These are phyloP conservation scores for Arbutus unedo DNA, from an alignment of 148 eudicot genomes.

Conservation along the genomic window DNA sequence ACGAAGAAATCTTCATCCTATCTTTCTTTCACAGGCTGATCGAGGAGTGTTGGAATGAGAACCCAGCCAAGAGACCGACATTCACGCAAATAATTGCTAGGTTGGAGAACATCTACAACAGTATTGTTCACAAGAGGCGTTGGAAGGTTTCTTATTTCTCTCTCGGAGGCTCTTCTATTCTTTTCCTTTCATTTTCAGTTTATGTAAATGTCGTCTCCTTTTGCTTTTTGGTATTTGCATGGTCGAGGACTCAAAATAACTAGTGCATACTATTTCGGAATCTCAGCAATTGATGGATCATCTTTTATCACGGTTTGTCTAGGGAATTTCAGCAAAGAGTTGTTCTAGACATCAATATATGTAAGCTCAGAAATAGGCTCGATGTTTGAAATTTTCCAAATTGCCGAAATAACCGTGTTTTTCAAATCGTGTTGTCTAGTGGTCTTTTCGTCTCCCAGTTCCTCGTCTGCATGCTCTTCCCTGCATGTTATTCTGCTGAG, in stretches of 20 bases:
- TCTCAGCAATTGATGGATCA: not conserved
- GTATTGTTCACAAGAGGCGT: conserved; percentile 49
- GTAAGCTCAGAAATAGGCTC: not conserved
- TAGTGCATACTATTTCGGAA: not conserved
- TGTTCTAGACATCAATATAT: not conserved
- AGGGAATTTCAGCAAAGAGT: not conserved
- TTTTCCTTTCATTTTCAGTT: not conserved
- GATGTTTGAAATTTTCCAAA: not conserved
- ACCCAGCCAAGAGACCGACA: conserved; percentile 68
- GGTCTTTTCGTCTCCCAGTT: not conserved
- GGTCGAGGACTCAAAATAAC: not conserved
- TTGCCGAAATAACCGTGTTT: not conserved
- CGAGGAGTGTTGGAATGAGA: conserved; percentile 83
- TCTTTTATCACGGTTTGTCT: not conserved
- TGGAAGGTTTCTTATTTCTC: conserved; percentile 61
- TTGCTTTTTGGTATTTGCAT: not conserved
- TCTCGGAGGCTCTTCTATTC: conserved; percentile 7
- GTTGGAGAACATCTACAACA: conserved; percentile 56
- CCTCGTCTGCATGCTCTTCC: not conserved
- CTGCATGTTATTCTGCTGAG: not conserved
- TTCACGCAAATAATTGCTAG: conserved; percentile 64
- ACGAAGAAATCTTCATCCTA: not conserved
- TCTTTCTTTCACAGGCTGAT: conserved; percentile 55
- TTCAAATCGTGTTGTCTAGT: not conserved
- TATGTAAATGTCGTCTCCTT: not conserved